phyloP scores from a whole-genome alignment of 164 flowering plant genomes.

The Macadamia tetraphylla region DNA sequence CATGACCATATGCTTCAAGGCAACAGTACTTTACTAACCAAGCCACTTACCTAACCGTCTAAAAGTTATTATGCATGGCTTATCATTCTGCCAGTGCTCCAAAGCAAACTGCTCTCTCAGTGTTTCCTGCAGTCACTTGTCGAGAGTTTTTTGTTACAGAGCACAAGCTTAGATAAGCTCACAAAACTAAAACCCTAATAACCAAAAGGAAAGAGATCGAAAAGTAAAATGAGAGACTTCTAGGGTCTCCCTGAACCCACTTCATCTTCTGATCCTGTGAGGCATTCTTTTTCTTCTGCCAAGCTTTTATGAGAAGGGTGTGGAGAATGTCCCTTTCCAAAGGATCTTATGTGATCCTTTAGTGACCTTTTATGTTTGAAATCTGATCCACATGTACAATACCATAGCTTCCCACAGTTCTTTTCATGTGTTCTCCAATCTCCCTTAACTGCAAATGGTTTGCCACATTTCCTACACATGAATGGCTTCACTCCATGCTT shows the following conservation, averaged over 20 bases:
- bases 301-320: slow-evolving; percentile 38
- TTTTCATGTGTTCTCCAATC: slow-evolving; percentile 24
- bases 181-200: background rate
- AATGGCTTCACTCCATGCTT: slow-evolving; percentile 19
- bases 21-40: slow-evolving; percentile 14
- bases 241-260: background rate
- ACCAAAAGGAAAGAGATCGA: background rate
- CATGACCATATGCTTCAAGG: slow-evolving; percentile 25
- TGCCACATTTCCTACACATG: slow-evolving; percentile 15
- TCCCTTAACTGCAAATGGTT: slow-evolving; percentile 14
- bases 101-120: slow-evolving; percentile 51
- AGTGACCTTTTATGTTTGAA: slow-evolving; percentile 24
- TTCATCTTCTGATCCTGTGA: too few species aligned
- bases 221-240: background rate
- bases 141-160: slow-evolving; percentile 65
- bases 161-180: slow-evolving; percentile 42
- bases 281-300: too few species aligned
- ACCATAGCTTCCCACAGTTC: slow-evolving; percentile 23
- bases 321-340: slow-evolving; percentile 11
- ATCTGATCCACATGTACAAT: slow-evolving; percentile 21
- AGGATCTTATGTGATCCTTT: slow-evolving; percentile 17
- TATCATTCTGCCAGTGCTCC: slow-evolving; percentile 43
- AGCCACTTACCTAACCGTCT: slow-evolving; percentile 5
- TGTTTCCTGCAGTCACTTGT: slow-evolving; percentile 14
- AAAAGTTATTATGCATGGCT: slow-evolving; percentile 13